A percentile compares a stretch with the other conserved stretches of the same genome.
Evolutionary conservation across 2,329 filamentous ascomycete species (phyloP).

Genomic region (Sarocladium kiliense): DNA sequence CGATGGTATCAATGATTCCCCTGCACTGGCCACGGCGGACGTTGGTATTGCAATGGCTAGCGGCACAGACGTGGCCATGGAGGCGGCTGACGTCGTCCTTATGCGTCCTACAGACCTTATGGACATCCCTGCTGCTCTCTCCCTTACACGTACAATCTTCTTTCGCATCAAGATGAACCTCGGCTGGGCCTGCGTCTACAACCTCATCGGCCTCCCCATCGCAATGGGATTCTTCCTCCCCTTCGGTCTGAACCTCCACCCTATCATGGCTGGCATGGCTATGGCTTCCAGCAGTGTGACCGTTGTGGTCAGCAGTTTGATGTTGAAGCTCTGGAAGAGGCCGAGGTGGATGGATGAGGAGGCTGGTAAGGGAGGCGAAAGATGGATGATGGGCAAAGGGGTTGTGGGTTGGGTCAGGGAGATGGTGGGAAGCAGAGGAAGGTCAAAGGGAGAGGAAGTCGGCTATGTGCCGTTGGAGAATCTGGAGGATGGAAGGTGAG

Average conservation of each 20-base stretch:
- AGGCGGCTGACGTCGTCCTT: slow-evolving; percentile 91
- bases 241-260: slow-evolving; percentile 80
- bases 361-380: slow-evolving; percentile 47
- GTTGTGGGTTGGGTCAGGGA: slow-evolving; percentile 38
- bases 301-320: slow-evolving; percentile 77
- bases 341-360: slow-evolving; percentile 83
- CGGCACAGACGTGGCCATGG: slow-evolving; percentile 95
- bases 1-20: slow-evolving; percentile 97
- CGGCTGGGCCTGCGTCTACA: slow-evolving; percentile 90
- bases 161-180: slow-evolving; percentile 90
- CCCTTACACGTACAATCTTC: slow-evolving; percentile 82
- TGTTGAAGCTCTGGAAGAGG: slow-evolving; percentile 81
- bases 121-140: slow-evolving; percentile 82
- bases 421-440: slow-evolving; percentile 28
- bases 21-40: slow-evolving; percentile 85
- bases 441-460: slow-evolving; percentile 39
- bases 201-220: slow-evolving; percentile 83
- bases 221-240: slow-evolving; percentile 96
- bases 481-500: slow-evolving; percentile 31
- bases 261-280: slow-evolving; percentile 89
- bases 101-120: slow-evolving; percentile 91
- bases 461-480: slow-evolving; percentile 57
- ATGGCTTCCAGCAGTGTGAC: slow-evolving; percentile 91
- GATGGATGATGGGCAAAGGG: slow-evolving; percentile 36
- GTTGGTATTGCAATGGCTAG: slow-evolving; percentile 89